Conservation (phyloP, 148 eudicot genomes). For the Rhododendron simsii region DNA sequence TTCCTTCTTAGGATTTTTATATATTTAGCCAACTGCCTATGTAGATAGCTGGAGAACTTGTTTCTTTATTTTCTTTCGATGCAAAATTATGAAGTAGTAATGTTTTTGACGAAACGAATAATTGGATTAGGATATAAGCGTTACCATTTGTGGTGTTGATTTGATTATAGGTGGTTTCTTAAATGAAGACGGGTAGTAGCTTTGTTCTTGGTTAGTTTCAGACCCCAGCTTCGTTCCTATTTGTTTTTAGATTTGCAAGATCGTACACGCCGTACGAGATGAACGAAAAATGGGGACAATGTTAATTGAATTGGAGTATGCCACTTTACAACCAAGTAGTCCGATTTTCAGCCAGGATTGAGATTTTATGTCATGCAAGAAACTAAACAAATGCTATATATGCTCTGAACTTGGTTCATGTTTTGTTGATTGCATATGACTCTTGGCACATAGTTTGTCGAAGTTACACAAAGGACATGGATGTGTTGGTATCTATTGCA, state of each 20-base stretch:
- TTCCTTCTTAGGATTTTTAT: not conserved
- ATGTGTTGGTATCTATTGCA: not conserved
- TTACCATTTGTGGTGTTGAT: not conserved
- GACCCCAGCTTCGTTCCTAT: not conserved
- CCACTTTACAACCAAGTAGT: not conserved
- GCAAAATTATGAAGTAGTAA: not conserved
- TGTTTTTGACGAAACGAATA: not conserved
- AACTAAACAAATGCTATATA: not conserved
- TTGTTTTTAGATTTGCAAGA: not conserved
- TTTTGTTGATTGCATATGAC: not conserved
- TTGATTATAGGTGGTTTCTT: not conserved
- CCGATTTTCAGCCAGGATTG: not conserved
- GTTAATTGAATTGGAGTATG: not conserved
- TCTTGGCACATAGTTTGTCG: not conserved
- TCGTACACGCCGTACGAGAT: not conserved
- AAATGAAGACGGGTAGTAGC: not conserved
- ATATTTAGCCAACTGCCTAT: not conserved
- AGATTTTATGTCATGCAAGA: not conserved
- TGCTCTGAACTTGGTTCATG: not conserved
- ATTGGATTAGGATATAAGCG: not conserved
- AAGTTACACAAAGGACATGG: not conserved
- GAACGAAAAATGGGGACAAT: not conserved
- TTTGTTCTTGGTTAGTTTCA: not conserved
- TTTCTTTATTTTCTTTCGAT: not conserved
- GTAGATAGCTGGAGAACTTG: not conserved